These are phyloP conservation scores for Xylaria nigripes DNA, from an alignment of 495 filamentous ascomycete genomes.

Conservation along the genomic window DNA sequence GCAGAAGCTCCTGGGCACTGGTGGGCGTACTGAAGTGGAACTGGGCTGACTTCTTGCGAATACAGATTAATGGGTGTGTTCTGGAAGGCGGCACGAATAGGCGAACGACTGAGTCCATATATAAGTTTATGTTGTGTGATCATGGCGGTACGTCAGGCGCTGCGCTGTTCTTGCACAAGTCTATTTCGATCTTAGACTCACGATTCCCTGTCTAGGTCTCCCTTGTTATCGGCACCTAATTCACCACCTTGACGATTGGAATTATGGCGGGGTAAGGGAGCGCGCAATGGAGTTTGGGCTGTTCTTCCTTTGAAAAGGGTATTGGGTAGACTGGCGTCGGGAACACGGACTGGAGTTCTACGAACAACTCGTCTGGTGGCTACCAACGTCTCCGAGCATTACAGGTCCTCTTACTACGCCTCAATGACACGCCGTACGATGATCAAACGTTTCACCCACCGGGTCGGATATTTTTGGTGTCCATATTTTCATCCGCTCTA, in stretches of 20 bases:
- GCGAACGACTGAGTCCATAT: conserved; percentile 90
- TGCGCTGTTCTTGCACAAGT: background rate
- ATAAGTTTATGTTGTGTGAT: conserved; percentile 88
- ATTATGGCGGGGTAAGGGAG: background rate
- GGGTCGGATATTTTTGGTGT: background rate
- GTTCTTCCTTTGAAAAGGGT: background rate
- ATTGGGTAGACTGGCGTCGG: background rate
- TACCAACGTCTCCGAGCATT: background rate
- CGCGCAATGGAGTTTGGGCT: conserved; percentile 3
- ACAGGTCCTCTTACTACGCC: background rate
- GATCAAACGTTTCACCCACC: background rate
- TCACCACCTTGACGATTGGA: background rate
- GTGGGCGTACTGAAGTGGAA: background rate
- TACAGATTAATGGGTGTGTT: conserved; percentile 76
- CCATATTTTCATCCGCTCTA: background rate
- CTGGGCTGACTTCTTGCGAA: background rate
- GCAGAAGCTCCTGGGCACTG: background rate
- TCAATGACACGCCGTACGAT: background rate
- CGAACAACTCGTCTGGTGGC: background rate
- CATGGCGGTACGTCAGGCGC: conserved; percentile 64
- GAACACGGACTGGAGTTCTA: background rate
- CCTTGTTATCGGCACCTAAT: conserved; percentile 17
- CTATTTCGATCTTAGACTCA: background rate
- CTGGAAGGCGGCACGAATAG: conserved; percentile 93
- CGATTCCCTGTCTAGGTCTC: conserved; percentile 15